Base-by-base conservation (phyloP, 2,329 filamentous ascomycete species). In the Dactylonectria estremocensis region DNA sequence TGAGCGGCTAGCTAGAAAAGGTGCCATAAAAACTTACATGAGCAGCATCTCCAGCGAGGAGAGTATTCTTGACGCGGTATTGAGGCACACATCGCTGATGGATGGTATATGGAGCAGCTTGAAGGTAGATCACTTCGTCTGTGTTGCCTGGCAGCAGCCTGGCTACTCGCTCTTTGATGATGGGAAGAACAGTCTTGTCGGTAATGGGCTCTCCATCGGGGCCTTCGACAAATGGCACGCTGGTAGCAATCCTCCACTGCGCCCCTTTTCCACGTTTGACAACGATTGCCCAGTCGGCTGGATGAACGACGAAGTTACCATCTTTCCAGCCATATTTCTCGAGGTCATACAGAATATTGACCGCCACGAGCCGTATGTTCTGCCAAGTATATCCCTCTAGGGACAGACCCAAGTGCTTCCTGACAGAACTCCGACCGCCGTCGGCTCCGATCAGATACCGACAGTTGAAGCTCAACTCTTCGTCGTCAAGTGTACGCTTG, bases 241-340 rank as follows among this genome's bases (percentile, higher is more conserved):
- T 56, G 54, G 54, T 56, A 45, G 54, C 54, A 45, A 56, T 56
- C 54, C 54, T 46, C 37, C 54, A 46, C 35, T 56, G 54, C 14
- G 54, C 9, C 54, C 54, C 54, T 45, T 56, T 56, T 43, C 54
- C 54, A 43, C 54, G 54, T 45, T 46, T 56, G 35, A 56, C 54
- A 56, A 56, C 54, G 20, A 56, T 28, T 43, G 54, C 54, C 54
- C 54, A 56, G 54, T 56, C 54, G 18, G n/a, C 22, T 45, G 54
- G 54, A 31, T 56, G 54, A 24, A 31, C 54, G 22, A 56, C 20
- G 43, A 56, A 56, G 54, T 56, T 56, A 9, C 54, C 54, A 16
- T 18, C 22, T 45, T 56, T 56, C 54, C 54, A 56, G n/a, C 54
- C 54, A 31, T 56, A 56, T 28, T 45, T 56, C 35, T 56, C 54